Evolutionary conservation across 495 filamentous ascomycete genomes (phyloP), one percentile per base, ranked within the genome.

Genomic region (Chaetomium tenue): DNA sequence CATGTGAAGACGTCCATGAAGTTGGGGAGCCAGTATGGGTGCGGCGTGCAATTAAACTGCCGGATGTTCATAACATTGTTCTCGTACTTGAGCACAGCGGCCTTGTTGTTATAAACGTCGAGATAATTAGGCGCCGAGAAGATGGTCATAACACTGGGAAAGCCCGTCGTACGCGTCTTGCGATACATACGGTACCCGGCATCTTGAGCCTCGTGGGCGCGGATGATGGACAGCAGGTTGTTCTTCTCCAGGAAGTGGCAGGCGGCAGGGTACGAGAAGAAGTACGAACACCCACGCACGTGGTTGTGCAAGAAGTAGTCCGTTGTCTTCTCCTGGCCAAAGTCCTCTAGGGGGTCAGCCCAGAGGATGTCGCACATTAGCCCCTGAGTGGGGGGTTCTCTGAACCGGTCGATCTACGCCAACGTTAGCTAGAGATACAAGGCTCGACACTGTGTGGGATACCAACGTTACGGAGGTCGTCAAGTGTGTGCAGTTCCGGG

Each of bases 1-100:
- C 94, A 98, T 47, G 94, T 98, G 77, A 98, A 97, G 57, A 98
- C 94, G 73, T 98, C 94, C 94, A 98, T 98, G 76, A 98, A 98
- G 79, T 98, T 98, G 52, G 94, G 94, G 42, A 98, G 86, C 94
- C 94, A 98, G 78, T 98, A 98, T 18, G 94, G 94, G 77, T 98
- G 94, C 8, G 94, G 94, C 39, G 94, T 97, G 86, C 94, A 98
- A 78, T 98, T 98, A 80, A 98, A 98, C 75, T 98, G 94, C 33
- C 94, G 86, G 72, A 98, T 98, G 82, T 98, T 98, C 94, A 98
- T 98, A 62, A 98, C 94, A 73, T 98, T 98, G 78, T 98, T 98
- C 76, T 98, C 94, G 75, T 98, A 98, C 76, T 98, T 98, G 64
- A 98, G 80, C 23, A 98, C 94, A 0, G 94, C 94, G 0, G 94